These are phyloP conservation scores for Albatrellus ellisii DNA, from an alignment of 768 basidiomycete genomes.

Conservation along the genomic window DNA sequence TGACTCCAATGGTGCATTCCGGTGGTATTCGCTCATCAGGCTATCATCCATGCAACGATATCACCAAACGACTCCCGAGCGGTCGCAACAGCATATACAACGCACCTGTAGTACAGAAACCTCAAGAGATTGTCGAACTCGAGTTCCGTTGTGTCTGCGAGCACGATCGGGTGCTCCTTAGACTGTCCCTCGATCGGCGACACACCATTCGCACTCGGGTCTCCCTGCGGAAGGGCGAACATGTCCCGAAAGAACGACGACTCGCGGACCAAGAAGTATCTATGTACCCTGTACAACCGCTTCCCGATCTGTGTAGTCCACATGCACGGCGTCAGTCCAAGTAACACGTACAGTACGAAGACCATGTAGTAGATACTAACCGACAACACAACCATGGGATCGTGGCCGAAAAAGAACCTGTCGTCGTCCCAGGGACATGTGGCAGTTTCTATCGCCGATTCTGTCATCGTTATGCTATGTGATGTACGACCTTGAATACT, in stretches of 20 bases:
- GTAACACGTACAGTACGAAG: too few relatives aligned
- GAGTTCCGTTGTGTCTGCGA: conserved; percentile 6
- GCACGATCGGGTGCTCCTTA: conserved; percentile 11
- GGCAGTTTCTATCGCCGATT: too few relatives aligned
- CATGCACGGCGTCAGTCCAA: too few relatives aligned
- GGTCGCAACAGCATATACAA: too few relatives aligned
- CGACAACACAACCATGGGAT: too few relatives aligned
- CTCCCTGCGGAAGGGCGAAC: conserved; percentile 5
- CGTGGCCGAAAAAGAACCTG: too few relatives aligned
- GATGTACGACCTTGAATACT: too few relatives aligned
- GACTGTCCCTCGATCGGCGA: conserved; percentile 12
- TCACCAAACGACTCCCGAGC: too few relatives aligned
- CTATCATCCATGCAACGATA: neutral
- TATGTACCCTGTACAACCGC: conserved; percentile 14
- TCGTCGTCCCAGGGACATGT: too few relatives aligned
- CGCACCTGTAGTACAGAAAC: conserved; percentile 14
- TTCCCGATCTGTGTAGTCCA: conserved; percentile 8
- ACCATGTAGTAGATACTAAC: too few relatives aligned
- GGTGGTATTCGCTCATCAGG: conserved; percentile 9
- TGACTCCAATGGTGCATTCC: conserved; percentile 4
- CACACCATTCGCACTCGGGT: too few relatives aligned
- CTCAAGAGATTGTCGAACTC: conserved; percentile 13
- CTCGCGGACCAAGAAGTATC: conserved; percentile 10
- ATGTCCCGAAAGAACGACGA: conserved; percentile 15
- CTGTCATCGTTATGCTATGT: too few relatives aligned